Percentiles rank a stretch among this genome's conserved stretches.
phyloP scores from a whole-genome alignment of 768 basidiomycete genomes.

The Saitozyma sp. region DNA sequence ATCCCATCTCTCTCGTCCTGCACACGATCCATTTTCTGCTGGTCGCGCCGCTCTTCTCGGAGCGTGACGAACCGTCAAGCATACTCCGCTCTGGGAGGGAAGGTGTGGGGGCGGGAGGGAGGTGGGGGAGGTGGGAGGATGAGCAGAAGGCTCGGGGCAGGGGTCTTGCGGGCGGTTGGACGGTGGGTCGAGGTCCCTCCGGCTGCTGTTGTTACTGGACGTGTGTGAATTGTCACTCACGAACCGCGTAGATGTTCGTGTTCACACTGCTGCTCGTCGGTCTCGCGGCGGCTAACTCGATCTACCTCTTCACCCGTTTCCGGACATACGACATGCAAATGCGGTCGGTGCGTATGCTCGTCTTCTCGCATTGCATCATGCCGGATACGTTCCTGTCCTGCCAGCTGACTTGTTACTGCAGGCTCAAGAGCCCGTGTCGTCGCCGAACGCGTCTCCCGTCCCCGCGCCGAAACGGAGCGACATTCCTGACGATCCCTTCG shows the following conservation, averaged over 20 bases:
- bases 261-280: conserved; percentile 26
- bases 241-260: conserved; percentile 12
- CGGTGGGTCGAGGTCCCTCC: conserved; percentile 18
- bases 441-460: conserved; percentile 44
- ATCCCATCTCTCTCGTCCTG: conserved; percentile 31
- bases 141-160: conserved; percentile 11
- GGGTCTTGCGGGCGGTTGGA: conserved; percentile 27
- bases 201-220: background rate
- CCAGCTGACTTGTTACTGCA: background rate
- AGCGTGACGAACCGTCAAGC: conserved; percentile 19
- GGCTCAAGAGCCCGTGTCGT: conserved; percentile 37
- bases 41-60: conserved; percentile 34
- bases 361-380: too few species aligned
- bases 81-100: conserved; percentile 21
- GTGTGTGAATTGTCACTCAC: background rate
- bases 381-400: background rate
- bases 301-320: conserved; percentile 47
- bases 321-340: conserved; percentile 50
- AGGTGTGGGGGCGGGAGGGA: conserved; percentile 16
- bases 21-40: conserved; percentile 36
- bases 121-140: conserved; percentile 41
- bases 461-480: conserved; percentile 22
- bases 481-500: conserved; percentile 18
- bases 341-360: conserved; percentile 29
- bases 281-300: conserved; percentile 38